phyloP scores from a whole-genome alignment of 495 filamentous ascomycete species.

The Talaromyces thailandensis region DNA sequence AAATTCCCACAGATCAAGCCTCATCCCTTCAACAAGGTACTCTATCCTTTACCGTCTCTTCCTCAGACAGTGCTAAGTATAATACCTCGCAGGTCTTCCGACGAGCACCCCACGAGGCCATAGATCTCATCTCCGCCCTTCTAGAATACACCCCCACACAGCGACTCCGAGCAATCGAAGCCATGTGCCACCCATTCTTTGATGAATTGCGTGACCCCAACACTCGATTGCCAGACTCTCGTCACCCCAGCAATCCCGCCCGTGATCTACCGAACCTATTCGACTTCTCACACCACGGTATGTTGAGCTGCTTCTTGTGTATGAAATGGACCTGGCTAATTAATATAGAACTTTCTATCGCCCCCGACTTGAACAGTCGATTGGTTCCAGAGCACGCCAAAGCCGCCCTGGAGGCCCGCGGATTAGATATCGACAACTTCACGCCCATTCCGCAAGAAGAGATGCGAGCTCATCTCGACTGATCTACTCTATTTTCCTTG shows the following conservation, averaged over 20 bases:
- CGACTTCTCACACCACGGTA: slow-evolving; percentile 91
- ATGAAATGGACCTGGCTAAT: slow-evolving; percentile 9
- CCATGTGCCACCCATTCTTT: slow-evolving; percentile 98
- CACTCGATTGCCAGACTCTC: slow-evolving; percentile 87
- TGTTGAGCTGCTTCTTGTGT: slow-evolving; percentile 20
- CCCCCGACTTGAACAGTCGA: slow-evolving; percentile 73
- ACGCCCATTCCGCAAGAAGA: slow-evolving; percentile 82
- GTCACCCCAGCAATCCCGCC: slow-evolving; percentile 65
- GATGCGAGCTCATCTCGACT: slow-evolving; percentile 97
- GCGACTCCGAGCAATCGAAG: slow-evolving; percentile 86
- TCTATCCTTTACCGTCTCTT: neutral
- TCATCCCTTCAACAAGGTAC: slow-evolving; percentile 92
- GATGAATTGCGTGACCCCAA: slow-evolving; percentile 86
- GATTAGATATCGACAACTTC: slow-evolving; percentile 91
- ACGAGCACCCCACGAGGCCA: slow-evolving; percentile 82
- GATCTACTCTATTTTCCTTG: slow-evolving; percentile 32
- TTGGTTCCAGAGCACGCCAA: slow-evolving; percentile 80
- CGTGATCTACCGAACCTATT: slow-evolving; percentile 83
- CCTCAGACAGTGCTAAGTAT: neutral
- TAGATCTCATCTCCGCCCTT: slow-evolving; percentile 87
- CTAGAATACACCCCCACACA: slow-evolving; percentile 97
- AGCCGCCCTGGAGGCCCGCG: slow-evolving; percentile 60
- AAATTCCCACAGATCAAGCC: slow-evolving; percentile 99
- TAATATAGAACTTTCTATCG: slow-evolving; percentile 81
- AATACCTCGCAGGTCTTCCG: slow-evolving; percentile 68